Percentiles rank a stretch among this genome's conserved stretches.
Conservation (phyloP, 164 flowering plant species). For the Vitis cinerea region DNA sequence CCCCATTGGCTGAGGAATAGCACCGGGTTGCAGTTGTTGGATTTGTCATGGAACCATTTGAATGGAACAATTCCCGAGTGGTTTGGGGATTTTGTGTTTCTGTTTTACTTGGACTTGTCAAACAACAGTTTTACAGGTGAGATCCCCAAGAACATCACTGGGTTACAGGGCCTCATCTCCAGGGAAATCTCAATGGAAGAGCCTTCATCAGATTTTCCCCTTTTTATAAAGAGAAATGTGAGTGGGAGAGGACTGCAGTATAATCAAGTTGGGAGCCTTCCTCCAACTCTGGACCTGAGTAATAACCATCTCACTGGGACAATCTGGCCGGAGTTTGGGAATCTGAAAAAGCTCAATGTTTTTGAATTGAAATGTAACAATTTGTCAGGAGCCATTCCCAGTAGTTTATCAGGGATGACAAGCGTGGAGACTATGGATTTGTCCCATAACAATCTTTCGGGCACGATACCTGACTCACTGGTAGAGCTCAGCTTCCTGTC, state of each 20-base stretch:
- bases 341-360: conserved; percentile 42
- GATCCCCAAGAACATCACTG: conserved; percentile 46
- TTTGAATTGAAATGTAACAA: conserved; percentile 42
- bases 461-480: conserved; percentile 47
- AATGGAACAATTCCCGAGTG: conserved; percentile 49
- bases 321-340: conserved; percentile 65
- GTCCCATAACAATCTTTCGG: conserved; percentile 51
- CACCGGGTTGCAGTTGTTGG: conserved; percentile 46
- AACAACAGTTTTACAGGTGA: conserved; percentile 50
- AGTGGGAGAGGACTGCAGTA: conserved; percentile 40
- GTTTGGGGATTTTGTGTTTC: conserved; percentile 36
- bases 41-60: conserved; percentile 63
- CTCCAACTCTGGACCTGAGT: conserved; percentile 50
- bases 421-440: conserved; percentile 57
- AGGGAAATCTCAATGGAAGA: conserved; percentile 34
- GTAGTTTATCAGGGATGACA: conserved; percentile 41
- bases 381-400: conserved; percentile 54
- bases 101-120: conserved; percentile 68
- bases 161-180: conserved; percentile 34
- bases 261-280: conserved; percentile 47
- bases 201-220: conserved; percentile 47
- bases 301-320: conserved; percentile 48
- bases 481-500: conserved; percentile 47
- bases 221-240: conserved; percentile 37
- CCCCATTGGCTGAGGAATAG: conserved; percentile 50